Evolutionary conservation across 208 protist species (phyloP).

Genomic region (Blastocrithidia nonstop): DNA sequence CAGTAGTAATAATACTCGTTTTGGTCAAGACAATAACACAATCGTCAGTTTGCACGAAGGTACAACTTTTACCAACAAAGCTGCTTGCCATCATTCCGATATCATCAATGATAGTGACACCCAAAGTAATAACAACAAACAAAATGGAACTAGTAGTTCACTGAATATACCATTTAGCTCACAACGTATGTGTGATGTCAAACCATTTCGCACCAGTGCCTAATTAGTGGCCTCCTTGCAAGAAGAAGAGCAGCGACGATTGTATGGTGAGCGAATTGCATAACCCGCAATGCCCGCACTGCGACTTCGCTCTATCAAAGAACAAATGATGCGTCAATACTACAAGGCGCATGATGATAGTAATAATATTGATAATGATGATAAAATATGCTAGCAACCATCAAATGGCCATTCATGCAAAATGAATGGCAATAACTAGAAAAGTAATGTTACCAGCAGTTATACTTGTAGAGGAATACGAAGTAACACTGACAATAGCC

Average conservation of each 20-base stretch:
- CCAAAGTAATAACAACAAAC: background rate
- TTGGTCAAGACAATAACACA: background rate
- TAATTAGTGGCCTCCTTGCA: conserved; percentile 32
- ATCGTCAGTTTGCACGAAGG: conserved; percentile 2
- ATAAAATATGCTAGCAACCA: no score
- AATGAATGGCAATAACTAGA: no score
- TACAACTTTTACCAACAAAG: conserved; percentile 1
- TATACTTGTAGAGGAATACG: no score
- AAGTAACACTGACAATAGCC: no score
- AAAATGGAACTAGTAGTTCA: no score
- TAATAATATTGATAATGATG: background rate
- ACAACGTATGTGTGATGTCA: background rate
- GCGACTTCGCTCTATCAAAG: conserved; percentile 6
- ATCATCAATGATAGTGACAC: conserved; percentile 2
- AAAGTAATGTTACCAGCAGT: no score
- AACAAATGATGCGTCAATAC: conserved; percentile 32
- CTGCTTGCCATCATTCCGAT: conserved; percentile 2
- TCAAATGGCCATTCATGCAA: no score
- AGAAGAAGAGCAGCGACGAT: conserved; percentile 18
- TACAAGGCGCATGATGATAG: conserved; percentile 13
- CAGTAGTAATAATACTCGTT: no score
- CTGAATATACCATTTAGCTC: no score
- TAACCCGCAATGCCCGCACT: background rate
- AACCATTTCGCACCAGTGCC: conserved; percentile 23
- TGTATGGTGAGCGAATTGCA: conserved; percentile 10